Evolutionary conservation across 768 basidiomycete genomes (phyloP).

Genomic region (Pholiota molesta): DNA sequence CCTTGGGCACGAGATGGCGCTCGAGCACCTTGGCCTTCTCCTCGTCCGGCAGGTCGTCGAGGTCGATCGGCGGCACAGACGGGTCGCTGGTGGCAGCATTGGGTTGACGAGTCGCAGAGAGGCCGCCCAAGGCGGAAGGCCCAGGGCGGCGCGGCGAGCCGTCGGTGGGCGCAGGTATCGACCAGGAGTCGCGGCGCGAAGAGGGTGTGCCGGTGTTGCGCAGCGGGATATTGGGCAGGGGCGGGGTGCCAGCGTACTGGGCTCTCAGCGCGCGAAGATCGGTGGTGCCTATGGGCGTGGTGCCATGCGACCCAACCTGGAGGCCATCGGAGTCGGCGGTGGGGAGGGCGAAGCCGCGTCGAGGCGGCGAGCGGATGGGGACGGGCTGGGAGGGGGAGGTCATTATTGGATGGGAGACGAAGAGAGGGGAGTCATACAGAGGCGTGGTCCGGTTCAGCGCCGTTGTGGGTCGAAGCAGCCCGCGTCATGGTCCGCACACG

Average conservation of each 20-base stretch:
- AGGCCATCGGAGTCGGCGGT: conserved; percentile 22
- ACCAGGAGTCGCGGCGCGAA: conserved; percentile 19
- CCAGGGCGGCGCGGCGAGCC: conserved; percentile 14
- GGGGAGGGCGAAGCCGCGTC: conserved; percentile 16
- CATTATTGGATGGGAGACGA: conserved; percentile 36
- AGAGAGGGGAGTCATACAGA: conserved; percentile 17
- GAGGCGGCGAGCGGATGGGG: conserved; percentile 43
- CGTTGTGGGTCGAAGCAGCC: neutral
- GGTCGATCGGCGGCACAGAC: conserved; percentile 26
- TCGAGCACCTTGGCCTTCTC: conserved; percentile 84
- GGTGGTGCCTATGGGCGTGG: conserved; percentile 56
- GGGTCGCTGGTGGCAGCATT: conserved; percentile 24
- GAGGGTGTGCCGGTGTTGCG: conserved; percentile 30
- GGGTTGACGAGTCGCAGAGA: conserved; percentile 26
- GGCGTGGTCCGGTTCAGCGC: conserved; percentile 3
- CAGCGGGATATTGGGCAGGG: conserved; percentile 59
- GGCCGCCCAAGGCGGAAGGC: conserved; percentile 19
- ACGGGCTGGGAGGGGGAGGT: conserved; percentile 60
- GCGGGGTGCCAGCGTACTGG: conserved; percentile 60
- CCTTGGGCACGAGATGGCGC: conserved; percentile 77
- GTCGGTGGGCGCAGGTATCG: conserved; percentile 13
- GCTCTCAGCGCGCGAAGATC: conserved; percentile 67
- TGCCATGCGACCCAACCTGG: conserved; percentile 34
- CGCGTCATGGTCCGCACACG: conserved; percentile 6
- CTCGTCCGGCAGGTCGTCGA: conserved; percentile 74